phyloP scores from a whole-genome alignment of 306 rosid species.

The Betula pendula region DNA sequence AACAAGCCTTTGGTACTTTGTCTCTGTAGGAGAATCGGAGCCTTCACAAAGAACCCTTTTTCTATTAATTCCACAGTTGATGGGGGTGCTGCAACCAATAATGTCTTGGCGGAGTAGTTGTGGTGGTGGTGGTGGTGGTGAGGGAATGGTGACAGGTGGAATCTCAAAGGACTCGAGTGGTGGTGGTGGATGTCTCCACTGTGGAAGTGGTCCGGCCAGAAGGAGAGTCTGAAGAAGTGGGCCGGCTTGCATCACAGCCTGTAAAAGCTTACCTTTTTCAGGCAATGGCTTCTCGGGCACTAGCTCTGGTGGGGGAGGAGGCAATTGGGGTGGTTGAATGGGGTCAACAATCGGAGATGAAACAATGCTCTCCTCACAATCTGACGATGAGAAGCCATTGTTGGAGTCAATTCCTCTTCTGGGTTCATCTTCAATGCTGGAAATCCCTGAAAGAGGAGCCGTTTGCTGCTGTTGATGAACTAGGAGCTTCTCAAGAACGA shows the following conservation, averaged over 20 bases:
- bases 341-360: constrained; percentile 78
- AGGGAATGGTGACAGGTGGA: constrained; percentile 85
- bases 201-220: constrained; percentile 96
- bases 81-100: constrained; percentile 30
- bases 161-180: constrained; percentile 86
- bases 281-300: constrained; percentile 71
- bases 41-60: constrained; percentile 67
- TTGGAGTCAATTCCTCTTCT: constrained; percentile 75
- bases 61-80: constrained; percentile 61
- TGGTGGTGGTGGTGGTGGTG: constrained; percentile 40
- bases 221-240: constrained; percentile 89
- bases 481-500: constrained; percentile 59
- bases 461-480: constrained; percentile 43
- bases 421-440: constrained; percentile 93
- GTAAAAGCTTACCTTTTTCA: constrained; percentile 92
- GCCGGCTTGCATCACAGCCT: constrained; percentile 98
- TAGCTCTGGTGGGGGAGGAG: constrained; percentile 36
- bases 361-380: constrained; percentile 98
- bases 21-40: constrained; percentile 65
- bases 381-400: constrained; percentile 79
- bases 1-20: constrained; percentile 72
- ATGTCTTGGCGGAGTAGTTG: constrained; percentile 54
- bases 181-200: constrained; percentile 99
- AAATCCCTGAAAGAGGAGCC: constrained; percentile 77
- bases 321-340: constrained; percentile 45